Percentiles rank a stretch among this genome's conserved stretches.
phyloP scores from a whole-genome alignment of 164 flowering plant genomes.

The Magnolia officinalis region DNA sequence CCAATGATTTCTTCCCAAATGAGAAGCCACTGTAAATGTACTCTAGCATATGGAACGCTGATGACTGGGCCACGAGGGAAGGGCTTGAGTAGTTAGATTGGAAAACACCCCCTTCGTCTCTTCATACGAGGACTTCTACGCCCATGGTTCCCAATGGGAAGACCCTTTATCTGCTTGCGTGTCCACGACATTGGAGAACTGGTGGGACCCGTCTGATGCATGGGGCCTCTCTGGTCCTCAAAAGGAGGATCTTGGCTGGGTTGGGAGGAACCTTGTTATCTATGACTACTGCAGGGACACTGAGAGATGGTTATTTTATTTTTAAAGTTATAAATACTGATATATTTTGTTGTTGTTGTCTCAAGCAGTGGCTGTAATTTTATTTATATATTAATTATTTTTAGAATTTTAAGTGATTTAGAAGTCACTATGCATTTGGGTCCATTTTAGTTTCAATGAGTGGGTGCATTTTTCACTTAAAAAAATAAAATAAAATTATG shows the following conservation, averaged over 20 bases:
- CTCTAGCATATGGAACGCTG: slow-evolving; percentile 97
- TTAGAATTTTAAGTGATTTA: too few relatives aligned
- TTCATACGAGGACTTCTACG: slow-evolving; percentile 73
- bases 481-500: too few relatives aligned
- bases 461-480: too few relatives aligned
- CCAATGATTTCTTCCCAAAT: slow-evolving; percentile 78
- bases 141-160: slow-evolving; percentile 80
- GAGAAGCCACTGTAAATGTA: slow-evolving; percentile 90
- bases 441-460: too few relatives aligned
- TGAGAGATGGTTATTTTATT: slow-evolving; percentile 27
- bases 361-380: too few relatives aligned
- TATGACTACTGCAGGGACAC: slow-evolving; percentile 83
- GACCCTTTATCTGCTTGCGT: slow-evolving; percentile 86
- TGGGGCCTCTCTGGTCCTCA: slow-evolving; percentile 70
- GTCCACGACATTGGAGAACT: slow-evolving; percentile 64
- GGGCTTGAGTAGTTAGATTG: slow-evolving; percentile 92
- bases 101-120: slow-evolving; percentile 88
- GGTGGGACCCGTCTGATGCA: slow-evolving; percentile 91
- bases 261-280: slow-evolving; percentile 72
- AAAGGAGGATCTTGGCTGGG: slow-evolving; percentile 78
- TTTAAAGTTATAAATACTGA: too few relatives aligned
- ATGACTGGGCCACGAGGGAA: slow-evolving; percentile 96
- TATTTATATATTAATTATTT: too few relatives aligned
- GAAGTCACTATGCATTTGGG: too few relatives aligned
- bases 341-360: too few relatives aligned